A percentile compares a stretch with the other conserved stretches of the same genome.
Conservation (phyloP, 805 yeast genomes). For the Saccharomycopsis selenospora region DNA sequence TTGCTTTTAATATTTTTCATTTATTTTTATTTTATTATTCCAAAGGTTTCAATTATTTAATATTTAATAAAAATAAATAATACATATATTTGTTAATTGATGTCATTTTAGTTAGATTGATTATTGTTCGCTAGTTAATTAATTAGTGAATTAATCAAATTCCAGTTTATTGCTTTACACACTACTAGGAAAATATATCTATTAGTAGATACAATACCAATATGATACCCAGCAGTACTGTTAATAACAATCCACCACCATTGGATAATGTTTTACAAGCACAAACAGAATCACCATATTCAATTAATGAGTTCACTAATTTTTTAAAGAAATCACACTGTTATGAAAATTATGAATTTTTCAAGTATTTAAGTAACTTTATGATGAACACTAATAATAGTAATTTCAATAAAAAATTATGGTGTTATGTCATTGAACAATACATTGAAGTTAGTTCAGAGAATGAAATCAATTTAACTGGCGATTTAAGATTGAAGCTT, state of each 20-base stretch:
- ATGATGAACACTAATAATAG: background rate
- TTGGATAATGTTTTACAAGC: background rate
- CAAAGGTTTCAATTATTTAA: no score
- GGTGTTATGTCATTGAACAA: slow-evolving; percentile 3
- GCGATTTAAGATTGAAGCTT: slow-evolving; percentile 13
- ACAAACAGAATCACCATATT: slow-evolving; percentile 13
- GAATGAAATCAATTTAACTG: slow-evolving; percentile 18
- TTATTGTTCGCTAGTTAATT: no score
- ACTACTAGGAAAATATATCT: no score
- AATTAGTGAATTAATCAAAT: no score
- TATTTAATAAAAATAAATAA: no score
- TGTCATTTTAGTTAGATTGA: no score
- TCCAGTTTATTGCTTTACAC: no score
- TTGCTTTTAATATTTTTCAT: no score
- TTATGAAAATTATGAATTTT: slow-evolving; percentile 18
- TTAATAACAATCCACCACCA: background rate
- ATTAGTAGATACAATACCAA: no score
- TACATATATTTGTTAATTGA: no score
- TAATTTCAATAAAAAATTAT: background rate
- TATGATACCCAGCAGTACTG: no score
- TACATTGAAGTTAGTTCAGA: slow-evolving; percentile 14
- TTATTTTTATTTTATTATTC: no score
- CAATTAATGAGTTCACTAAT: slow-evolving; percentile 12
- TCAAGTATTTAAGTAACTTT: slow-evolving; percentile 3
- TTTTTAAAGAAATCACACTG: slow-evolving; percentile 16